Base-by-base conservation (phyloP, 2,329 filamentous ascomycete species). In the Ceratocystis alfenasii region DNA sequence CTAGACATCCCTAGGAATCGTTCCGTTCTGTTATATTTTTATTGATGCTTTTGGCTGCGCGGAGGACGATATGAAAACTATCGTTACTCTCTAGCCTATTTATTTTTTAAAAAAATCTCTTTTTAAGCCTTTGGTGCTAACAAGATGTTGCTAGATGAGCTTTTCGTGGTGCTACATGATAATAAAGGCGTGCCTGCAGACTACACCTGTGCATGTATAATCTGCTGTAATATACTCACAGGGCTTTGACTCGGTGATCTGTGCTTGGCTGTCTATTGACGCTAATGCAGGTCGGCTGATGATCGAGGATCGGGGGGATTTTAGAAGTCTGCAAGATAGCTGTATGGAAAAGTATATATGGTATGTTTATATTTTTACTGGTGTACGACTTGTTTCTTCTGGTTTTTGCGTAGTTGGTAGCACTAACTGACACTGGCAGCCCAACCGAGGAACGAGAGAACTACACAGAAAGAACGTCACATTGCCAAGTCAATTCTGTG, bases 201-300 rank as follows among this genome's bases (percentile, higher is more conserved):
- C n/a, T 20, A 20, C 10, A 6, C n/a, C 5, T 50, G 46, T 50
- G 46, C 8, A 10, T 50, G 15, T 50, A 50, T 50, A 41, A 17
- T 50, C 8, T 50, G n/a, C 6, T 10, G n/a, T 10, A 20, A 20
- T 50, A 22, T 50, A 50, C n/a, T 10, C 12, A 5, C 46, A 20
- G 10, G 50, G 8, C 22, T 12, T n/a, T 15, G 53, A 57, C 22
- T 30, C 10, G 25, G 53, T 57, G 53, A 57, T 28, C 53, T 22
- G 53, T 57, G 53, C 53, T 57, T 57, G 25, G 10, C 12, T 30
- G 6, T 57, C 22, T 30, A 12, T 57, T 57, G 17, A 30, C 53
- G 53, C 53, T 57, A 57, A 57, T 57, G 53, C 53, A 57, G 53
- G 53, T 25, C 22, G 30, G 25, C 25, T 17, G 53, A 57, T 25